Conservation (phyloP, 1,284 basidiomycete species). For the Leccinum pallidistipes region DNA sequence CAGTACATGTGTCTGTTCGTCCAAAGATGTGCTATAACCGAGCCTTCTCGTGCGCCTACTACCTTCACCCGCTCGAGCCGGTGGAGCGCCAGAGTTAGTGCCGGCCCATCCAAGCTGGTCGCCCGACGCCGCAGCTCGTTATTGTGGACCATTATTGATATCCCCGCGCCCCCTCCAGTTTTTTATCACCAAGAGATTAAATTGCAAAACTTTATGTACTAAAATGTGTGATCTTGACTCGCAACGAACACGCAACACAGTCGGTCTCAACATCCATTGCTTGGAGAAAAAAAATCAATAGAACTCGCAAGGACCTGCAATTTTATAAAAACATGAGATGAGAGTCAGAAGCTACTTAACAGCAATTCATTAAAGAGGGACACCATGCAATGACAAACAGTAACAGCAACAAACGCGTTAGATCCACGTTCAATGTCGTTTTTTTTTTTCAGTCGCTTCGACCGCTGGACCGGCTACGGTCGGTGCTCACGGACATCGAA, state of each 20-base stretch:
- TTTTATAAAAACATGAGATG: constrained; percentile 12
- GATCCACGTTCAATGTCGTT: background rate
- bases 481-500: constrained; percentile 49
- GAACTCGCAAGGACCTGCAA: background rate
- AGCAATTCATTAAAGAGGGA: background rate
- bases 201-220: background rate
- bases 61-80: too few species aligned
- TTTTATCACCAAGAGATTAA: background rate
- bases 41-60: too few species aligned
- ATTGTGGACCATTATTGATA: background rate
- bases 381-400: background rate
- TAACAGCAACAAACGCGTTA: background rate
- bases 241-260: background rate
- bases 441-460: constrained; percentile 19
- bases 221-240: background rate
- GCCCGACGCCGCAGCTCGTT: too few species aligned
- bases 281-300: background rate
- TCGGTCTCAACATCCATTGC: background rate
- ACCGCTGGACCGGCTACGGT: constrained; percentile 28
- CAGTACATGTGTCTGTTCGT: too few species aligned
- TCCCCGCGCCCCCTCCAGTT: background rate
- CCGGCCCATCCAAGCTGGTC: too few species aligned
- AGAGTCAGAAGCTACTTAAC: background rate
- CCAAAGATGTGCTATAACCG: too few species aligned
- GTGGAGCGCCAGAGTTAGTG: too few species aligned